Conservation (phyloP, 208 protist genomes). For the Porcisia deanei region DNA sequence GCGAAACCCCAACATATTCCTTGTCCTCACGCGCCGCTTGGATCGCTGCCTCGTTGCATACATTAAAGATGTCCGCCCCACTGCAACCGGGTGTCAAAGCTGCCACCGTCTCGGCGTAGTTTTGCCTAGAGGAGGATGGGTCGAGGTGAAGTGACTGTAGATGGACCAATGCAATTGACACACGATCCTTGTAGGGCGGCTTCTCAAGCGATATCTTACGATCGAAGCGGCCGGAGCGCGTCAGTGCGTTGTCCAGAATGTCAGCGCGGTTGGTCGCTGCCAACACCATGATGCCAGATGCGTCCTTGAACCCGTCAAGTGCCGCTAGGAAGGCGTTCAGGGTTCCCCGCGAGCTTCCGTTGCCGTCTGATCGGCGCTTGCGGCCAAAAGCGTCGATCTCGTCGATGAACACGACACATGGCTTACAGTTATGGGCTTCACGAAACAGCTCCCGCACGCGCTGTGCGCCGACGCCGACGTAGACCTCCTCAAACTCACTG, state of each 20-base stretch:
- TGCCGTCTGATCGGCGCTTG: conserved; percentile 63
- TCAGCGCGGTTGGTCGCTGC: conserved; percentile 98
- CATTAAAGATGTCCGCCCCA: conserved; percentile 98
- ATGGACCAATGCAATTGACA: conserved; percentile 95
- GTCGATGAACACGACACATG: conserved; percentile 98
- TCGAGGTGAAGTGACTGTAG: conserved; percentile 85
- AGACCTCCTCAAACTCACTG: conserved; percentile 97
- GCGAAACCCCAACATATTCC: conserved; percentile 55
- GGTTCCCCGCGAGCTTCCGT: conserved; percentile 82
- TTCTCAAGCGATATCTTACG: conserved; percentile 91
- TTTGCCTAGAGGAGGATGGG: conserved; percentile 26
- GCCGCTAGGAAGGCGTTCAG: conserved; percentile 98
- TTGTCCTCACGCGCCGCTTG: conserved; percentile 90
- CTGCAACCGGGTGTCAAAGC: conserved; percentile 94
- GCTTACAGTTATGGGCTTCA: conserved; percentile 90
- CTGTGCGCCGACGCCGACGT: conserved; percentile 96
- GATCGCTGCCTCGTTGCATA: conserved; percentile 98
- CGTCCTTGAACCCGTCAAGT: conserved; percentile 97
- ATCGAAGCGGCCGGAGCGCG: conserved; percentile 94
- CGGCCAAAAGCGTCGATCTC: conserved; percentile 97
- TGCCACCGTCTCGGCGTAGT: conserved; percentile 69
- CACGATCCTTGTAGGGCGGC: conserved; percentile 95
- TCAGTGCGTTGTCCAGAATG: conserved; percentile 96
- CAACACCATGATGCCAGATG: conserved; percentile 96
- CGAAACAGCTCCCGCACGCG: conserved; percentile 95